A percentile compares a stretch with the other conserved stretches of the same genome.
Conservation (phyloP, 208 protist species). For the Jaenimonas drosophilae region DNA sequence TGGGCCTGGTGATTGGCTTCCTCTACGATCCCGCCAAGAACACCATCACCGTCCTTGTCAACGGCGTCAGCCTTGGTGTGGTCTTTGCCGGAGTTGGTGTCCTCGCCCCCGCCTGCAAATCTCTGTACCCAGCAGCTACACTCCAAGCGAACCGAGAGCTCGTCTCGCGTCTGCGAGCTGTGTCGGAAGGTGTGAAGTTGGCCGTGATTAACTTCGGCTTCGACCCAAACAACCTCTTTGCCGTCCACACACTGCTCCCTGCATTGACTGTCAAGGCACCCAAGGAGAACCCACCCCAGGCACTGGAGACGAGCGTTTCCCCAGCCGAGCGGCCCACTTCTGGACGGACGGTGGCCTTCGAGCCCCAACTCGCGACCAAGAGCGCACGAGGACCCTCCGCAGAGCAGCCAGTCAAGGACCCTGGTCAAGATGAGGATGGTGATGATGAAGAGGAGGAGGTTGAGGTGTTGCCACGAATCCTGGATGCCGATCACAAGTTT, state of each 20-base stretch:
- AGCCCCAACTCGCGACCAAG: too few species aligned
- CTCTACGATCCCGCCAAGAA: slow-evolving; percentile 5
- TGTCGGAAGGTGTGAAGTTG: not conserved
- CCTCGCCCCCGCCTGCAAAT: slow-evolving; percentile 3
- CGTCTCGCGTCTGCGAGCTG: not conserved
- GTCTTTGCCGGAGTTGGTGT: slow-evolving; percentile 8
- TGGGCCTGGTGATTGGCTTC: slow-evolving; percentile 14
- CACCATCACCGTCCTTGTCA: slow-evolving; percentile 20
- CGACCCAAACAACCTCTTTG: slow-evolving; percentile 8
- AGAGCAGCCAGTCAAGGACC: too few species aligned
- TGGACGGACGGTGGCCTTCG: too few species aligned
- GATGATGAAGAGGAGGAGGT: too few species aligned
- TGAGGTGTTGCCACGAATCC: too few species aligned
- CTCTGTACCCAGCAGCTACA: slow-evolving; percentile 17
- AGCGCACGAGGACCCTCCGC: too few species aligned
- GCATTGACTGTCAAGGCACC: not conserved
- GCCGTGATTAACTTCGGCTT: slow-evolving; percentile 16
- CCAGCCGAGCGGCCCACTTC: too few species aligned
- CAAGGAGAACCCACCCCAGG: too few species aligned
- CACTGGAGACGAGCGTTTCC: too few species aligned
- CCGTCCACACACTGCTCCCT: not conserved
- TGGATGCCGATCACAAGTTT: too few species aligned
- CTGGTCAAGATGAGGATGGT: too few species aligned
- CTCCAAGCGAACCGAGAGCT: slow-evolving; percentile 9
- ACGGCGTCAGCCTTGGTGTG: slow-evolving; percentile 19